phyloP scores from a whole-genome alignment of 768 basidiomycete genomes.

The Cytidiella melzeri region DNA sequence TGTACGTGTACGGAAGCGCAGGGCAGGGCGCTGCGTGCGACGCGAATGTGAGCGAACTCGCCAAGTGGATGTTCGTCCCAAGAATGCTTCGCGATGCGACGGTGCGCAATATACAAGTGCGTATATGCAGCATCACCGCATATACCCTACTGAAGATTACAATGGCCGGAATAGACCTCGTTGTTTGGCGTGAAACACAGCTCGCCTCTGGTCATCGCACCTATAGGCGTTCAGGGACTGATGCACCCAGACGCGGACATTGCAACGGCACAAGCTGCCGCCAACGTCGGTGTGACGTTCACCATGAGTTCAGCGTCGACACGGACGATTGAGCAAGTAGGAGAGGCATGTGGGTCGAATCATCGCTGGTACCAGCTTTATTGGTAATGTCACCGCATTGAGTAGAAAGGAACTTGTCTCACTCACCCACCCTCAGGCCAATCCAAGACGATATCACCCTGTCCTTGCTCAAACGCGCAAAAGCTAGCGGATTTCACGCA shows the following conservation, averaged over 20 bases:
- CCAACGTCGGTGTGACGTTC: conserved; percentile 55
- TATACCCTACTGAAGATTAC: background rate
- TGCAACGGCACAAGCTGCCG: conserved; percentile 61
- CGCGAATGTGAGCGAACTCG: conserved; percentile 59
- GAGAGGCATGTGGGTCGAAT: conserved; percentile 58
- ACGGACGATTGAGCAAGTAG: conserved; percentile 75
- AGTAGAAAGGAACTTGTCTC: background rate
- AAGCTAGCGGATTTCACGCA: conserved; percentile 57
- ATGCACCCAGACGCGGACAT: conserved; percentile 68
- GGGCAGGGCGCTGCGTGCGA: conserved; percentile 62
- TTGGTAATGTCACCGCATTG: conserved; percentile 42
- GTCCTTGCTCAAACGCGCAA: conserved; percentile 61
- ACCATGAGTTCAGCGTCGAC: conserved; percentile 73
- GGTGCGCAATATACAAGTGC: conserved; percentile 52
- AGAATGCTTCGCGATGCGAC: conserved; percentile 66
- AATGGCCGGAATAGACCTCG: conserved; percentile 41
- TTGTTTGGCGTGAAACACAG: conserved; percentile 63
- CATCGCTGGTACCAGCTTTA: conserved; percentile 81
- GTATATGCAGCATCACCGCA: conserved; percentile 6
- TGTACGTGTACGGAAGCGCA: conserved; percentile 74
- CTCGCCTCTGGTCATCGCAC: conserved; percentile 59
- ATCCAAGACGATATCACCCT: conserved; percentile 50
- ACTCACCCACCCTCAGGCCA: conserved; percentile 45
- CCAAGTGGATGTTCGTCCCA: conserved; percentile 71
- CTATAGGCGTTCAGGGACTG: conserved; percentile 76